phyloP scores from a whole-genome alignment of 192 early-diverging fungal species.

The Coemansia sp. region DNA sequence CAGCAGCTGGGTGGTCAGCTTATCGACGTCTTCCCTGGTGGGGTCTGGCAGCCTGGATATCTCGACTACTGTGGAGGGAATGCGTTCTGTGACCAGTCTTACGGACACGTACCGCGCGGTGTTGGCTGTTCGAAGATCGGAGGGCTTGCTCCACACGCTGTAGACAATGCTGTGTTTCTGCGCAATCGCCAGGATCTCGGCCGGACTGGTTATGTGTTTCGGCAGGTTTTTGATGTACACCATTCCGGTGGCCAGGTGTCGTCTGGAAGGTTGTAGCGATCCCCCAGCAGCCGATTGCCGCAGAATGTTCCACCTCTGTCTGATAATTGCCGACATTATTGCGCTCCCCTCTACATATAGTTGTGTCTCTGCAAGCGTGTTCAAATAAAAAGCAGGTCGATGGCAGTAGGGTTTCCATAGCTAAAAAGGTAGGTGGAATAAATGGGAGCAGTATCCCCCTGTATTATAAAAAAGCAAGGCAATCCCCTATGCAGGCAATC shows the following conservation, averaged over 20 bases:
- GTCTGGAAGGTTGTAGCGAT: not conserved
- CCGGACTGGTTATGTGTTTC: not conserved
- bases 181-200: slow-evolving; percentile 5
- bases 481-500: too few species aligned
- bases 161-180: slow-evolving; percentile 15
- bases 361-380: too few species aligned
- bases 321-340: not conserved
- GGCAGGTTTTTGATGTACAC: slow-evolving; percentile 18
- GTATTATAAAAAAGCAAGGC: too few species aligned
- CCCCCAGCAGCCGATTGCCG: not conserved
- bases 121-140: not conserved
- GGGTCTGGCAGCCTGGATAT: slow-evolving; percentile 29
- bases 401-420: too few species aligned
- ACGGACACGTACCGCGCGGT: slow-evolving; percentile 19
- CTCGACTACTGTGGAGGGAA: slow-evolving; percentile 15
- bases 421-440: too few species aligned
- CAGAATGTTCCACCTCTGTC: not conserved
- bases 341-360: too few species aligned
- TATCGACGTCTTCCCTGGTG: slow-evolving; percentile 13
- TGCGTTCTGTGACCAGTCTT: slow-evolving; percentile 21
- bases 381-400: too few species aligned
- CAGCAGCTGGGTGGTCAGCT: not conserved
- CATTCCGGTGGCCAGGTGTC: slow-evolving; percentile 18
- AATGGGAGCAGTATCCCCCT: too few species aligned
- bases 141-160: slow-evolving; percentile 14